These are phyloP conservation scores for Speleostelium caveatum DNA, from an alignment of 78 protist genomes.

Conservation along the genomic window DNA sequence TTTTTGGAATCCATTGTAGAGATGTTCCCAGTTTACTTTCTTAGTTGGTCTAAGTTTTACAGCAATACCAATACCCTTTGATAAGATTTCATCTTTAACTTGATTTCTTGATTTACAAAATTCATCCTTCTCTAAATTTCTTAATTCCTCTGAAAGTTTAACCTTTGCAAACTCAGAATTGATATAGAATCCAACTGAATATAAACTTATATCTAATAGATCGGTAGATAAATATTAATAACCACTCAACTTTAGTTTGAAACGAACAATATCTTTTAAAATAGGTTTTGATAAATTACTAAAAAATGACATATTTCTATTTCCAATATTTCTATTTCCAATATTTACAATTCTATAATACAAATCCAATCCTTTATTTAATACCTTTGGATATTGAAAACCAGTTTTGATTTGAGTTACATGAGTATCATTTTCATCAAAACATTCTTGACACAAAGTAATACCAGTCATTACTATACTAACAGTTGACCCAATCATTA, in stretches of 20 bases:
- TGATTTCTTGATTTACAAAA: not conserved
- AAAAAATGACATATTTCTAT: slow-evolving; percentile 10
- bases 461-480: not conserved
- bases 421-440: slow-evolving; percentile 35
- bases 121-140: not conserved
- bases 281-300: too few relatives aligned
- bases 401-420: slow-evolving; percentile 52
- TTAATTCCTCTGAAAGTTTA: not conserved
- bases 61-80: slow-evolving; percentile 29
- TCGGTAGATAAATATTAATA: not conserved
- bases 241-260: too few relatives aligned
- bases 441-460: slow-evolving; percentile 29
- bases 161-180: slow-evolving; percentile 4
- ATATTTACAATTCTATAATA: slow-evolving; percentile 15
- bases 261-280: too few relatives aligned
- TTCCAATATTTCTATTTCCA: slow-evolving; percentile 27
- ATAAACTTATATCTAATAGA: slow-evolving; percentile 27
- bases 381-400: slow-evolving; percentile 46
- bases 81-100: not conserved
- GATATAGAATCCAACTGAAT: slow-evolving; percentile 63
- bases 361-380: slow-evolving; percentile 12
- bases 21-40: slow-evolving; percentile 49
- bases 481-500: not conserved
- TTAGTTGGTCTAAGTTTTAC: slow-evolving; percentile 46
- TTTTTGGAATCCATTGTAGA: slow-evolving; percentile 39